phyloP scores from a whole-genome alignment of 805 yeast species.

The Candida tammaniensis region DNA sequence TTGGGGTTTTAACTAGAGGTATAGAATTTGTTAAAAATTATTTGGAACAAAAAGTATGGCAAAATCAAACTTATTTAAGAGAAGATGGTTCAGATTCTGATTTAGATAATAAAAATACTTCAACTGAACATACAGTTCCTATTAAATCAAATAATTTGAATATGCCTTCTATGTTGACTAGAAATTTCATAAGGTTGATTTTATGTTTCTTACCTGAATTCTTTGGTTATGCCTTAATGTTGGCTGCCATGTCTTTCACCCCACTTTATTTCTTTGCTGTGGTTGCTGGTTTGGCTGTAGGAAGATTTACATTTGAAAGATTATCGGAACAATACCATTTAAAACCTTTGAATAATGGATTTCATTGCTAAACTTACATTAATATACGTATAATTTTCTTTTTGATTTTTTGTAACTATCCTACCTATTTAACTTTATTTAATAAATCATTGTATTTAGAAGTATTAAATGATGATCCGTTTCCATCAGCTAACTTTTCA shows the following conservation, averaged over 20 bases:
- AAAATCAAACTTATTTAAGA: conserved; percentile 29
- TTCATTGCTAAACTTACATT: conserved; percentile 9
- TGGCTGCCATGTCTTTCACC: conserved; percentile 73
- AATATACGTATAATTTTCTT: background rate
- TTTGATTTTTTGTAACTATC: background rate
- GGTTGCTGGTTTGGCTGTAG: conserved; percentile 64
- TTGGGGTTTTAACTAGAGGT: conserved; percentile 60
- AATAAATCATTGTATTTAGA: conserved; percentile 38
- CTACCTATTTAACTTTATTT: conserved; percentile 2
- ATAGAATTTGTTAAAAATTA: conserved; percentile 58
- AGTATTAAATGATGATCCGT: conserved; percentile 35
- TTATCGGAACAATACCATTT: conserved; percentile 36
- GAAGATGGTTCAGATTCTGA: background rate
- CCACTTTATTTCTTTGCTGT: conserved; percentile 71
- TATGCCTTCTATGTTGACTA: conserved; percentile 13
- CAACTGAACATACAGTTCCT: background rate
- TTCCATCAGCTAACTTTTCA: conserved; percentile 39
- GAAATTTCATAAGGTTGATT: conserved; percentile 56
- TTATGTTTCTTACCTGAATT: conserved; percentile 61
- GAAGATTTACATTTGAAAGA: conserved; percentile 68
- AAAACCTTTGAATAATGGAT: conserved; percentile 9
- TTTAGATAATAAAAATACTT: background rate
- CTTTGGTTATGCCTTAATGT: conserved; percentile 71
- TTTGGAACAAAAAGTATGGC: conserved; percentile 66
- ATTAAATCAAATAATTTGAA: background rate